Evolutionary conservation across 139 green algal species (phyloP).

Genomic region (Volvox africanus): DNA sequence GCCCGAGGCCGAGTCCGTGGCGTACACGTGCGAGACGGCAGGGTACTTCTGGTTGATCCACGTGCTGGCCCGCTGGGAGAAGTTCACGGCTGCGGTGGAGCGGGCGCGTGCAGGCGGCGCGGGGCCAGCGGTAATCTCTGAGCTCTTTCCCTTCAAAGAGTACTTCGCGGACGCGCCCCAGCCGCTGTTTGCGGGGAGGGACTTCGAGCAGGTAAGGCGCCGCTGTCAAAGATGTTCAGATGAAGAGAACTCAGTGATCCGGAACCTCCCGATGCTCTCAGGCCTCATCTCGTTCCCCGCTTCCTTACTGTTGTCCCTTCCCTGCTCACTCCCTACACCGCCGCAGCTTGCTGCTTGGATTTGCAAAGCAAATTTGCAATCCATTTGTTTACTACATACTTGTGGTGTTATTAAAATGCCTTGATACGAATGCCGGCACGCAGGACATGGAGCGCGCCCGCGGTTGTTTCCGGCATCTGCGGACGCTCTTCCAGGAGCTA

Average conservation of each 20-base stretch:
- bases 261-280: background rate
- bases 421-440: too few relatives aligned
- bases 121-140: slow-evolving; percentile 62
- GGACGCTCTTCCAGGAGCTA: slow-evolving; percentile 94
- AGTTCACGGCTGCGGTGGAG: slow-evolving; percentile 67
- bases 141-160: slow-evolving; percentile 92
- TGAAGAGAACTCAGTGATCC: too few relatives aligned
- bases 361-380: too few relatives aligned
- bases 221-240: too few relatives aligned
- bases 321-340: background rate
- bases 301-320: background rate
- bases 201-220: slow-evolving; percentile 66
- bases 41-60: slow-evolving; percentile 98
- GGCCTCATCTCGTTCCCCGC: background rate
- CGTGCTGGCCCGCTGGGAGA: slow-evolving; percentile 90
- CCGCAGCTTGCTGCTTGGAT: background rate
- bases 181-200: slow-evolving; percentile 77
- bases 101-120: slow-evolving; percentile 33
- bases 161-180: slow-evolving; percentile 92
- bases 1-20: slow-evolving; percentile 69
- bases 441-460: slow-evolving; percentile 75
- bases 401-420: too few relatives aligned
- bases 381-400: too few relatives aligned
- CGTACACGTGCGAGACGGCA: slow-evolving; percentile 97
- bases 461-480: slow-evolving; percentile 93